Percentiles rank a stretch among this genome's conserved stretches.
Evolutionary conservation across 73 alveolate species (phyloP).

Genomic region (Blepharisma stoltei): DNA sequence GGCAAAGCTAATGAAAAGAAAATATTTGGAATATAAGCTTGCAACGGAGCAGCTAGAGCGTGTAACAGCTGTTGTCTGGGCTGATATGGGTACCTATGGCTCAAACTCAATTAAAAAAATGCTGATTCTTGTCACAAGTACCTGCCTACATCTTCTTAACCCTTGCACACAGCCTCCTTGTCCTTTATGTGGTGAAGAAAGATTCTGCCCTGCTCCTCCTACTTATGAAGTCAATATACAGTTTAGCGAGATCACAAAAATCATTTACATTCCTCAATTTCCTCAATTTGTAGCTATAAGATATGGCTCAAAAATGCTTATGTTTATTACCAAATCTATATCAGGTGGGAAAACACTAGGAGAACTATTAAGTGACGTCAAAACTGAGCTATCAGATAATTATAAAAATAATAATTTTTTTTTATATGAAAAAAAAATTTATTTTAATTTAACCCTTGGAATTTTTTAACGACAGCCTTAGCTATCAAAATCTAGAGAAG

Average conservation of each 20-base stretch:
- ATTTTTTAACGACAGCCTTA: too few species aligned
- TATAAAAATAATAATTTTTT: neutral
- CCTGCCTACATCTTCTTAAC: neutral
- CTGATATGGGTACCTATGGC: neutral
- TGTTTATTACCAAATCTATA: neutral
- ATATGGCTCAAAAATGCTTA: neutral
- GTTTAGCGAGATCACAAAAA: neutral
- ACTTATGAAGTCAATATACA: neutral
- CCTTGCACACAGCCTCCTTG: slow-evolving; percentile 27
- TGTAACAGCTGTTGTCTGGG: neutral
- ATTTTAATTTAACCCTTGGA: too few species aligned
- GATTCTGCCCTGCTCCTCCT: slow-evolving; percentile 22
- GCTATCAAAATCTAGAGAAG: too few species aligned
- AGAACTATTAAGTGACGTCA: neutral
- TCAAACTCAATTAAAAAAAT: slow-evolving; percentile 6
- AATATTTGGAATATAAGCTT: neutral
- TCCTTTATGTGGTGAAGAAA: slow-evolving; percentile 28
- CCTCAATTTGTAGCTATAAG: neutral
- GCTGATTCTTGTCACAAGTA: slow-evolving; percentile 8
- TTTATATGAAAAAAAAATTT: neutral
- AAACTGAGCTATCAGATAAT: neutral
- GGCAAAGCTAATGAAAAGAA: slow-evolving; percentile 10
- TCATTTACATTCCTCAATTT: neutral
- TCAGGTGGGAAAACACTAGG: neutral
- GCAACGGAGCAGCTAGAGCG: neutral